Base-by-base conservation (phyloP, 345 rosid genomes). In the Geranium brycei region DNA sequence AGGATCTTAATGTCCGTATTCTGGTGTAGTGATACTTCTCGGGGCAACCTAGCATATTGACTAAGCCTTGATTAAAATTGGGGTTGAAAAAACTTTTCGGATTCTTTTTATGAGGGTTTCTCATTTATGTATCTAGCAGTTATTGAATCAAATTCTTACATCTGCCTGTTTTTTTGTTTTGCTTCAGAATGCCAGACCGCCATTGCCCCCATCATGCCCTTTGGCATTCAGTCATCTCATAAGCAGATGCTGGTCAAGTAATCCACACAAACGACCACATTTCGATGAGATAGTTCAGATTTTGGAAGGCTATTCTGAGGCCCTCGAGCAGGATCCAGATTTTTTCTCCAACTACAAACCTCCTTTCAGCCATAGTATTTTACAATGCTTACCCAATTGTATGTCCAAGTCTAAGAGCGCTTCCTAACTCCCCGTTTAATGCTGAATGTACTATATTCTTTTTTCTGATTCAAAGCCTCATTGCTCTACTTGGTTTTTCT, bases 141-240 rank as follows among this genome's bases (percentile, higher is more conserved):
- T 17, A 17, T 57, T 12, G 11, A 0, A 32, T 31, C 0, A 1
- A 17, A 31, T 70, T 38, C 30, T 31, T 19, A 60, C 57, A 35
- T 53, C 31, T 15, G 58, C 28, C 28, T 23, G 28, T 23, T 60
- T 40, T n/a, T 69, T 8, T 65, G 62, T 13, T 61, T 63, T 63
- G 64, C 51, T 68, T 77, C 85, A 87, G 89, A 83, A 87, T 65
- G 86, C 87, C 7, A 83, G 95, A 62, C 89, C 95, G 6, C 91
- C 82, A 57, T 67, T 87, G 31, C 91, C 89, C 23, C 71, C 80
- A 0, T 62, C 73, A 19, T 83, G 91, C 56, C 95, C 91, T 0
- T 47, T 7, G 40, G 95, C 87, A 3, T 69, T 85, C 13, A 76
- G 73, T 57, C 78, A 69, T 71, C 84, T 87, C 58, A 79, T 87